Evolutionary conservation across 2,329 filamentous ascomycete genomes (phyloP).

Genomic region (Diaporthe eres): DNA sequence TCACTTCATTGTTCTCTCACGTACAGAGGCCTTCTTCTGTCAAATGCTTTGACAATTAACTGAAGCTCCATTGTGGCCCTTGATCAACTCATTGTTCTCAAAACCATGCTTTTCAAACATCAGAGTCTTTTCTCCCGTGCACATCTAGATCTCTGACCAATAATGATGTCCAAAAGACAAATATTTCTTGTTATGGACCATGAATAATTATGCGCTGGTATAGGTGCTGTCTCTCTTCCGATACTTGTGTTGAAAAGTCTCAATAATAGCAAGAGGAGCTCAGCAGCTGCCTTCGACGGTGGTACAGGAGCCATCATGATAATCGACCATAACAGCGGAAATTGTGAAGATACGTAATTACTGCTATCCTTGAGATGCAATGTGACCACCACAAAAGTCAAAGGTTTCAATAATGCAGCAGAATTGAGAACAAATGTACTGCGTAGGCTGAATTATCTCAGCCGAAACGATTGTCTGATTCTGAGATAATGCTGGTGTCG

Average conservation of each 20-base stretch:
- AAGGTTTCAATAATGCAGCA: not conserved
- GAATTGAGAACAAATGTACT: not conserved
- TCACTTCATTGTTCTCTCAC: not conserved
- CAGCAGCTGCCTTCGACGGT: not conserved
- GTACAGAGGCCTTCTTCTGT: not conserved
- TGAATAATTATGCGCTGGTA: not conserved
- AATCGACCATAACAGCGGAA: not conserved
- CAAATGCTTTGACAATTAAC: not conserved
- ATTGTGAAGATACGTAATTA: not conserved
- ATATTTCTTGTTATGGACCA: fast-evolving
- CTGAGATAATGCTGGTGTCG: not conserved
- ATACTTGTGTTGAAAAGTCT: not conserved
- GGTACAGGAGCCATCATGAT: not conserved
- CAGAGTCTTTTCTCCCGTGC: not conserved
- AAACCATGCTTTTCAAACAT: not conserved
- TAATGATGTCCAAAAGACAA: not conserved
- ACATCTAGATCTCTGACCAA: not conserved
- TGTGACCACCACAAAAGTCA: not conserved
- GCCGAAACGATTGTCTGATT: not conserved
- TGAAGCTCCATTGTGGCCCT: not conserved
- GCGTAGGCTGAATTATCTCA: not conserved
- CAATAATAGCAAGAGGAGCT: not conserved
- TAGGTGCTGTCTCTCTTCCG: not conserved
- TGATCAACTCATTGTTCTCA: not conserved
- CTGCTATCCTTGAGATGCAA: not conserved